A percentile compares a stretch with the other conserved stretches of the same genome.
phyloP scores from a whole-genome alignment of 805 yeast species.

The Ascoidea rubescens region DNA sequence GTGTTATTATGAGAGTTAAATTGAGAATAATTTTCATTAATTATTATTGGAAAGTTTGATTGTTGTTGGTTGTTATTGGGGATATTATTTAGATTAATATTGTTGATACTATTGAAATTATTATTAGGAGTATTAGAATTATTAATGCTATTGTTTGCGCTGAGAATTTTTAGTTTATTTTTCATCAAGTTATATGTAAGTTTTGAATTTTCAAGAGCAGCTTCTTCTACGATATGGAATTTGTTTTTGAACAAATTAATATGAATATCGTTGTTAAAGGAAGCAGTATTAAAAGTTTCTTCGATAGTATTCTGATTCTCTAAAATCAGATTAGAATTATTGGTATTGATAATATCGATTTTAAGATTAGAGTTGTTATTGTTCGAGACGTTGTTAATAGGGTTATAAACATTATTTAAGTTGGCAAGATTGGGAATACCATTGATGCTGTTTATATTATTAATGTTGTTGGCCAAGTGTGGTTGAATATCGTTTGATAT shows the following conservation, averaged over 20 bases:
- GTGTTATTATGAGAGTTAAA: conserved; percentile 1
- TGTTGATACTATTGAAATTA: neutral
- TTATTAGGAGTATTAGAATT: neutral
- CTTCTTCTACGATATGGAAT: conserved; percentile 1
- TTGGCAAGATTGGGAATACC: neutral
- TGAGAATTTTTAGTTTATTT: too few species aligned
- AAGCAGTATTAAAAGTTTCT: conserved; percentile 5
- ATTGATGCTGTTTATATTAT: too few species aligned
- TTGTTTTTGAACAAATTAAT: conserved; percentile 6
- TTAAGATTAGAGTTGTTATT: neutral
- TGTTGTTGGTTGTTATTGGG: neutral
- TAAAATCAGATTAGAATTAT: neutral
- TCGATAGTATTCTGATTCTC: neutral
- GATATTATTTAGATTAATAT: neutral
- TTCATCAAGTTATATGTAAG: too few species aligned
- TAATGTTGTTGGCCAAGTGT: too few species aligned
- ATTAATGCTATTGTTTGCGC: neutral
- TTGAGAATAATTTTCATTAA: conserved; percentile 1
- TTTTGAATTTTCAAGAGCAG: neutral
- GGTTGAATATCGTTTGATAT: neutral
- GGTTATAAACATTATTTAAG: too few species aligned
- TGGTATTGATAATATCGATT: neutral
- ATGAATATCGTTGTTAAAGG: conserved; percentile 8
- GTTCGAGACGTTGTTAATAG: neutral
- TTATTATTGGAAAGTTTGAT: neutral